Percentiles rank a stretch among this genome's conserved stretches.
These are phyloP conservation scores for Ulota crispa DNA, from an alignment of 225 moss, liverwort and hornwort species.

Conservation along the genomic window DNA sequence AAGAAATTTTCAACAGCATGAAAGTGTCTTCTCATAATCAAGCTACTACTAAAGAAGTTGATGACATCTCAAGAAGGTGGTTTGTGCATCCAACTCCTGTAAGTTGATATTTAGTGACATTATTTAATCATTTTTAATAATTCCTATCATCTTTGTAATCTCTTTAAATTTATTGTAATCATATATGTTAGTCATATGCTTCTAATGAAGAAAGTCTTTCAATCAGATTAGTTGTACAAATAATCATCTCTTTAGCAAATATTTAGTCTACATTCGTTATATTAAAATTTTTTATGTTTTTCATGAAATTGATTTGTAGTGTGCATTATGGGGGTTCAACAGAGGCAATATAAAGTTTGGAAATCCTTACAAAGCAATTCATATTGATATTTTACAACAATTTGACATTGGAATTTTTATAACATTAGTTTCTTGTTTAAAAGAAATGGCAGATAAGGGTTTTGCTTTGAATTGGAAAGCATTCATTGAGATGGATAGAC, in stretches of 20 bases:
- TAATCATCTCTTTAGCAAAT: too few relatives aligned
- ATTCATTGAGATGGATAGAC: not conserved
- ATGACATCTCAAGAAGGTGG: not conserved
- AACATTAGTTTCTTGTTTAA: not conserved
- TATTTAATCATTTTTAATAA: too few relatives aligned
- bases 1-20: not conserved
- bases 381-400: not conserved
- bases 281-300: too few relatives aligned
- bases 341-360: not conserved
- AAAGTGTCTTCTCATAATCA: not conserved
- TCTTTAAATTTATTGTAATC: too few relatives aligned
- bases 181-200: too few relatives aligned
- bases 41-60: not conserved
- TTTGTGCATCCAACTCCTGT: not conserved
- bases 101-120: not conserved
- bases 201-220: too few relatives aligned
- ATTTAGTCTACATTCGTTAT: too few relatives aligned
- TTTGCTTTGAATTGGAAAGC: not conserved
- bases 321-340: not conserved
- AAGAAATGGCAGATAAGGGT: not conserved
- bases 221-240: too few relatives aligned
- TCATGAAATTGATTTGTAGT: not conserved
- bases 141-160: too few relatives aligned
- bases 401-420: not conserved
- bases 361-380: not conserved